Percentiles rank a stretch among this genome's conserved stretches.
phyloP scores from a whole-genome alignment of 345 rosid genomes.

The Salix exigua region DNA sequence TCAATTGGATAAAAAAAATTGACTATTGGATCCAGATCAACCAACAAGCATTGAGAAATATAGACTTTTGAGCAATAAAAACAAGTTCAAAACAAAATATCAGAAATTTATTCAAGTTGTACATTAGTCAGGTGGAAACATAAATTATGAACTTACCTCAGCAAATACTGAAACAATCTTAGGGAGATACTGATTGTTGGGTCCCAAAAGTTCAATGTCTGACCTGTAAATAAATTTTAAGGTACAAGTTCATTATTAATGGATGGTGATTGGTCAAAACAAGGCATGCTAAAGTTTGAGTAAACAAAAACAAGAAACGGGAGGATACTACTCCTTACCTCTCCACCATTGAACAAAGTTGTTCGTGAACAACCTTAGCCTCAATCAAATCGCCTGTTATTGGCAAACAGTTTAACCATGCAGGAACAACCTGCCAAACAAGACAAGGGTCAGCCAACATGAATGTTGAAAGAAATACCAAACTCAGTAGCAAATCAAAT shows the following conservation, averaged over 20 bases:
- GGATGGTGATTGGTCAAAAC: not conserved
- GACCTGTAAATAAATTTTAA: constrained; percentile 52
- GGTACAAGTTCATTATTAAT: not conserved
- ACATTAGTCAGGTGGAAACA: not conserved
- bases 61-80: not conserved
- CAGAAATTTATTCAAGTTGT: not conserved
- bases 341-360: constrained; percentile 96
- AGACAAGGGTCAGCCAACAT: not conserved
- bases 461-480: not conserved
- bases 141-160: constrained; percentile 52
- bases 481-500: not conserved
- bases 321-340: constrained; percentile 40
- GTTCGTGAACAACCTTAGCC: constrained; percentile 95
- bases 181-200: constrained; percentile 81
- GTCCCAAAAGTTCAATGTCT: constrained; percentile 77
- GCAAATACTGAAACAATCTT: constrained; percentile 85
- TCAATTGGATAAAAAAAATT: not conserved
- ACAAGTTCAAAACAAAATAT: not conserved
- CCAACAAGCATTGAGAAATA: not conserved
- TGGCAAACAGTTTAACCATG: constrained; percentile 98
- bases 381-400: constrained; percentile 86
- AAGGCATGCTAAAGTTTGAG: not conserved
- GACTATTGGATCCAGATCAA: not conserved
- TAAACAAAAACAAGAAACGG: not conserved
- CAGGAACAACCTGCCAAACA: constrained; percentile 73